Conservation (phyloP, 169 alveolate genomes). For the Besnoitia besnoiti region DNA sequence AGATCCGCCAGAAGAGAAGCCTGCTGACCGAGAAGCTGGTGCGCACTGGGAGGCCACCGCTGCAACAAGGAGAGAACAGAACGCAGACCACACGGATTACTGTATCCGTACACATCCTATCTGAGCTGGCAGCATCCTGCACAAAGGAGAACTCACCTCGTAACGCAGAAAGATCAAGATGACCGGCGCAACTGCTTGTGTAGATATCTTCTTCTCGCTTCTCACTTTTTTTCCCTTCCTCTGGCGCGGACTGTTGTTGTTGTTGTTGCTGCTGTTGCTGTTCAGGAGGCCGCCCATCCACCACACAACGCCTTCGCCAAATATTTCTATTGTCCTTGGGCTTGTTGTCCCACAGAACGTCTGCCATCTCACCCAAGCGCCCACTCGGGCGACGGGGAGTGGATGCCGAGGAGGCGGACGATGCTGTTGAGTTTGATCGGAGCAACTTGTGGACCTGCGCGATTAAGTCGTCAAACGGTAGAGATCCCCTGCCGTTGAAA, state of each 20-base stretch:
- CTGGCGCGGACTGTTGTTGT: not conserved
- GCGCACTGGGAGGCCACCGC: not conserved
- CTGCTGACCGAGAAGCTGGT: not conserved
- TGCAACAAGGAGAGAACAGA: not conserved
- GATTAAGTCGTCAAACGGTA: not conserved
- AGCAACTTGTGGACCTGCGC: conserved; percentile 19
- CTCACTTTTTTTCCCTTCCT: not conserved
- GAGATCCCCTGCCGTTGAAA: not conserved
- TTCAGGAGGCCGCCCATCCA: not conserved
- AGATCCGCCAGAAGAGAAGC: not conserved
- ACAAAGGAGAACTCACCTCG: not conserved
- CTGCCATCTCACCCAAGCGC: not conserved
- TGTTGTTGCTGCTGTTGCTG: not conserved
- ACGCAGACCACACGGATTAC: not conserved
- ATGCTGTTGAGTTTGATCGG: not conserved
- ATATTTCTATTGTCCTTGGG: not conserved
- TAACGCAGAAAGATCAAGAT: not conserved
- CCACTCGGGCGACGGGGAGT: not conserved
- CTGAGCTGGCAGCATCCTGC: too few relatives aligned
- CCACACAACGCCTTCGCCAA: not conserved
- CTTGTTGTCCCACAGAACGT: not conserved
- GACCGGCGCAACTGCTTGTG: not conserved
- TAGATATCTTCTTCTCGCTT: not conserved
- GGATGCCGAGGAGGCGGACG: conserved; percentile 16
- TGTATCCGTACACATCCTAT: not conserved